A percentile compares a stretch with the other conserved stretches of the same genome.
phyloP scores from a whole-genome alignment of 805 yeast species.

The Grigorovia transvaalensis region DNA sequence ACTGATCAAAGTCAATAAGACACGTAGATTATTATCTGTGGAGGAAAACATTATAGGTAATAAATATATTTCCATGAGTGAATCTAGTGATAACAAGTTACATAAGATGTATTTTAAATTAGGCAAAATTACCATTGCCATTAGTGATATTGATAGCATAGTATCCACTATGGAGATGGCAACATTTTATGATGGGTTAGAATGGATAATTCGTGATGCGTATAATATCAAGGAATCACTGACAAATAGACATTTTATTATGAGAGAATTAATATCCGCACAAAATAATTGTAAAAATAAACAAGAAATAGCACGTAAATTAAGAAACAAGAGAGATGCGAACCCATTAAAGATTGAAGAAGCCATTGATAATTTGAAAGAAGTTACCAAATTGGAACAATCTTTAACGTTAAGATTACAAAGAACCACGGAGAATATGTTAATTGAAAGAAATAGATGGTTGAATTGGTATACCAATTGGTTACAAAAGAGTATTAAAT shows the following conservation, averaged over 20 bases:
- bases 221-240: constrained; percentile 85
- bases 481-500: constrained; percentile 44
- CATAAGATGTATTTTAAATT: constrained; percentile 61
- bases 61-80: constrained; percentile 15
- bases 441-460: constrained; percentile 50
- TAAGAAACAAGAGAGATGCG: constrained; percentile 61
- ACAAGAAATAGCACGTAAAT: constrained; percentile 59
- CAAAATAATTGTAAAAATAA: constrained; percentile 61
- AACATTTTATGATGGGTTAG: constrained; percentile 64
- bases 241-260: constrained; percentile 82
- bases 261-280: constrained; percentile 79
- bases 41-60: constrained; percentile 47
- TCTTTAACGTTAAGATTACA: constrained; percentile 67
- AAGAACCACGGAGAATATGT: constrained; percentile 77
- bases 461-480: constrained; percentile 46
- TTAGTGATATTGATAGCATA: constrained; percentile 68
- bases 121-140: constrained; percentile 53
- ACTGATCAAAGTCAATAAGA: constrained; percentile 44
- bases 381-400: constrained; percentile 66
- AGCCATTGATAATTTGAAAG: constrained; percentile 69
- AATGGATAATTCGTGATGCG: constrained; percentile 57
- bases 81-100: constrained; percentile 12
- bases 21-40: constrained; percentile 38
- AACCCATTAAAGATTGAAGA: constrained; percentile 88
- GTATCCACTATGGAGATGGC: constrained; percentile 66